Base-by-base conservation (phyloP, 2,329 filamentous ascomycete species). In the Kalmusia sp. region DNA sequence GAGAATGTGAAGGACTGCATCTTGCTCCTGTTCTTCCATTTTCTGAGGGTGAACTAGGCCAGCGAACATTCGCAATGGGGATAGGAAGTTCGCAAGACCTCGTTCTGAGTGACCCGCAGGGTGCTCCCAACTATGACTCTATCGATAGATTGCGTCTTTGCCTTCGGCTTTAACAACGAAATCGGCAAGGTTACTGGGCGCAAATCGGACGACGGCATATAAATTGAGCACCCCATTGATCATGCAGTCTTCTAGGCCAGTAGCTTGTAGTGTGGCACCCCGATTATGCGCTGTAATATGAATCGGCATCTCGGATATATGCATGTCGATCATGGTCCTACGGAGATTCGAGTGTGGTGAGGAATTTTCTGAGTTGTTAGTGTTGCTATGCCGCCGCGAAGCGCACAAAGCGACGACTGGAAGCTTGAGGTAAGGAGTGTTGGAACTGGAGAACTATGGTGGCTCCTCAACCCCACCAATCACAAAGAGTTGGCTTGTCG, bases 71-170 rank as follows among this genome's bases (percentile, higher is more conserved):
- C 72, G 62, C 21, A 75, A 54, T 3, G 70, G 67, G 8, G 73
- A 73, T 2, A 76, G 60, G 25, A 74, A 64, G 50, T 72, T 71
- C 7, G 72, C 68, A 3, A 68, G 61, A 19, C 70, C 73, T 27
- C 73, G 70, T 6, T 69, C 58, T 2, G 65, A 68, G 39, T 75
- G 68, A 2, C 51, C 53, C 5, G 64, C 35, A 4, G 59, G 49
- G 25, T 63, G 65, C 24, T 69, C 58, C 69, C 70, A 72, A 34
- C 66, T 63, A 8, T 54, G 24, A 17, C 54, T 56, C n/a, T 56
- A 35, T 12, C 61, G 51, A 51, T 64, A 72, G 14, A 72, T 67
- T 7, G 51, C 57, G n/a, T 59, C 57, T 37, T 56, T 66, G n/a
- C n/a, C n/a, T n/a, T n/a, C n/a, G n/a, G n/a, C n/a, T n/a, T n/a